These are phyloP conservation scores for Scheffersomyces coipomensis DNA, from an alignment of 805 yeast genomes.

Conservation along the genomic window DNA sequence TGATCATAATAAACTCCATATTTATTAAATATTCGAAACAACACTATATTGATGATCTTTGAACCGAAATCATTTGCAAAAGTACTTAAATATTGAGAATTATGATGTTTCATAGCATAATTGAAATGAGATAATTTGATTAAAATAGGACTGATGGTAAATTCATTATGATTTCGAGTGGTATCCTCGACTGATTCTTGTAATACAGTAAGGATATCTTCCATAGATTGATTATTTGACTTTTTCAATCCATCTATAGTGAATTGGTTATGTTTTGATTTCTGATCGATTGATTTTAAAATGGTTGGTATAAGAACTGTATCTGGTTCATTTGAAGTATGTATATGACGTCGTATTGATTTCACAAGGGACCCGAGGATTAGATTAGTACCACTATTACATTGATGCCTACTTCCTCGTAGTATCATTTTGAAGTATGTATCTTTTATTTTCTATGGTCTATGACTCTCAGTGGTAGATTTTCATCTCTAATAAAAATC, in stretches of 20 bases:
- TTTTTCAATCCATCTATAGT: neutral
- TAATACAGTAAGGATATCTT: neutral
- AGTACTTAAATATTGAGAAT: neutral
- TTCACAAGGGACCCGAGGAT: too few relatives aligned
- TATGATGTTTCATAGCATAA: neutral
- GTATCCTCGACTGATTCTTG: neutral
- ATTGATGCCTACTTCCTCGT: too few relatives aligned
- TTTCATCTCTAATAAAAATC: too few relatives aligned
- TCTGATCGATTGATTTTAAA: neutral
- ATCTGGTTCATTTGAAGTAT: neutral
- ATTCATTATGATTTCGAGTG: neutral
- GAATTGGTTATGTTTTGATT: neutral
- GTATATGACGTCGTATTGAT: too few relatives aligned
- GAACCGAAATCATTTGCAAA: slow-evolving; percentile 4
- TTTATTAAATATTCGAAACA: neutral
- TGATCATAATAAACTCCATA: neutral
- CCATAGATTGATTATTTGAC: slow-evolving; percentile 1
- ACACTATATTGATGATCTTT: neutral
- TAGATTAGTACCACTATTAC: too few relatives aligned
- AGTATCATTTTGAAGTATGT: too few relatives aligned
- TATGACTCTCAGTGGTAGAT: too few relatives aligned
- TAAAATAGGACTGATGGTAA: neutral
- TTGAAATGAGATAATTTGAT: neutral
- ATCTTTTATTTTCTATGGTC: too few relatives aligned
- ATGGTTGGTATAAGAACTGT: neutral